These are phyloP conservation scores for Sanghuangporus sanghuang DNA, from an alignment of 1,284 basidiomycete genomes.

Conservation along the genomic window DNA sequence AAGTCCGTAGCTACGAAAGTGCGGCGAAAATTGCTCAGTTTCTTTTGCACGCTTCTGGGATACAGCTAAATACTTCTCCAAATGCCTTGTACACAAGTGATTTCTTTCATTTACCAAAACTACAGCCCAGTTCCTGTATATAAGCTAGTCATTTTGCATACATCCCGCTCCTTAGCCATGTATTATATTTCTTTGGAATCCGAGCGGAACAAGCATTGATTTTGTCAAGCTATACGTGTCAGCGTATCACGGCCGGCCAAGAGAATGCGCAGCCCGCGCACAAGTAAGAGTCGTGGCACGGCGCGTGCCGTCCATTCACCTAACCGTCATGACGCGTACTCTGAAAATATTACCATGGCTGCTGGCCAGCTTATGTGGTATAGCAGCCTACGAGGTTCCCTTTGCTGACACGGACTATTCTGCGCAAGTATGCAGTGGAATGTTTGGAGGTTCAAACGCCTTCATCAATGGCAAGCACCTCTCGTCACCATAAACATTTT, in stretches of 20 bases:
- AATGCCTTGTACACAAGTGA: neutral
- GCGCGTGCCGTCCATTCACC: neutral
- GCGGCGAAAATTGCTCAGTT: neutral
- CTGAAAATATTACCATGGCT: constrained; percentile 20
- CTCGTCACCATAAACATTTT: constrained; percentile 13
- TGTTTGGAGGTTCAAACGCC: constrained; percentile 80
- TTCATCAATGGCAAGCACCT: constrained; percentile 75
- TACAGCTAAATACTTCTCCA: neutral
- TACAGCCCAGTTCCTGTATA: neutral
- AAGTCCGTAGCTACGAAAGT: neutral
- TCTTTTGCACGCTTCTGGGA: neutral
- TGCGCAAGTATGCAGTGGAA: constrained; percentile 90
- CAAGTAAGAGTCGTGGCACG: neutral
- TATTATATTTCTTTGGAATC: neutral
- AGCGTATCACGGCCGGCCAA: neutral
- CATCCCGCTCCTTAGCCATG: neutral
- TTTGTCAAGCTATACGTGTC: neutral
- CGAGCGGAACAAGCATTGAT: neutral
- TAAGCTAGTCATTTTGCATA: neutral
- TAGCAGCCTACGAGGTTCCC: constrained; percentile 53
- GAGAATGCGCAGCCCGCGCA: neutral
- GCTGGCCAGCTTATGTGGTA: constrained; percentile 32
- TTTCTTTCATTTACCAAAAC: neutral
- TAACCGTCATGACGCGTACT: constrained; percentile 7
- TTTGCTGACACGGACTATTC: constrained; percentile 73